Evolutionary conservation across 257 asterid species (phyloP), one percentile per base, ranked within the genome.

Genomic region (Cynanchum wilfordii): DNA sequence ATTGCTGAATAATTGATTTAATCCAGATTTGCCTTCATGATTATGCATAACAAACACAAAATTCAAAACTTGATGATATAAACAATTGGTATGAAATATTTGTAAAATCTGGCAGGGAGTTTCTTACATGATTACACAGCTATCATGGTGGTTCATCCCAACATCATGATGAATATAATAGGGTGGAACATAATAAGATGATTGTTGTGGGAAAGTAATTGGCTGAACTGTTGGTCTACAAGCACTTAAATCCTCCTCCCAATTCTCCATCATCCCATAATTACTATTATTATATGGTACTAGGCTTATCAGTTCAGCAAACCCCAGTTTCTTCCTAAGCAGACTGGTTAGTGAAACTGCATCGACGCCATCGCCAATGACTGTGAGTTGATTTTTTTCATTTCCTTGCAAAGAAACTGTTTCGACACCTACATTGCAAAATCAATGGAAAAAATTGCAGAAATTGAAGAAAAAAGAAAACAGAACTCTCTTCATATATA

Each of bases 321-420:
- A 73, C 12, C 72, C 66, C 77, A 73, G n/a, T 30, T 73, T 73
- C 69, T 36, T 64, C 77, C 77, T 73, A 5, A 64, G 55, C 71
- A 15, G 33, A 20, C 20, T 20, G 15, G 77, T 64, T n/a, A 73
- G 45, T 7, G 22, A 24, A 63, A 73, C 77, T 10, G 77, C 77
- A 36, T 73, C 71, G 15, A 65, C 7, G 7, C 11, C 57, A 20
- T 64, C 55, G 8, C 77, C 77, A 3, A 73, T 65, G 1, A 73
- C 42, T 6, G 30, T 51, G 0, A 64, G 56, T 17, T 73, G 71
- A 12, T 73, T 59, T 65, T 33, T 64, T 10, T 47, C 33, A 24
- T 51, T 66, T 33, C 77, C 77, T 30, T 51, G 63, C 47, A 73
- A 40, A 49, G 71, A 33, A 12, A 73, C 64, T n/a, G 55, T 58